phyloP scores from a whole-genome alignment of 208 protist genomes.

The Wallacemonas sp. region DNA sequence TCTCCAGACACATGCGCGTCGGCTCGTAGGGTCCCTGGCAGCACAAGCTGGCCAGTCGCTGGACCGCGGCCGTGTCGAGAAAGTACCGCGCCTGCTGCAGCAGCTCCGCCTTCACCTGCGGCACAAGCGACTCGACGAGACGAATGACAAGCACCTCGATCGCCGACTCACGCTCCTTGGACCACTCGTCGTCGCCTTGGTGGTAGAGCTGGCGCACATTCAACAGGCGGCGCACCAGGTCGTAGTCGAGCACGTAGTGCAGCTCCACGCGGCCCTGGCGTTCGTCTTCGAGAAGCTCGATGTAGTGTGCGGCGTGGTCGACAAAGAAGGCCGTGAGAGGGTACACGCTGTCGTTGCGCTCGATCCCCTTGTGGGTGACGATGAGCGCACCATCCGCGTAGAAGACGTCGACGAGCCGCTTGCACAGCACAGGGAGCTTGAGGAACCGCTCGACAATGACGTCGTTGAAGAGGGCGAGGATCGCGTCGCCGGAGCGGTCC shows the following conservation, averaged over 20 bases:
- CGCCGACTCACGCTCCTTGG: constrained; percentile 44
- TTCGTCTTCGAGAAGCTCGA: constrained; percentile 75
- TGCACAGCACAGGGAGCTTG: constrained; percentile 65
- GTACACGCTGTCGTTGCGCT: constrained; percentile 59
- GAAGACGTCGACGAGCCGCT: constrained; percentile 70
- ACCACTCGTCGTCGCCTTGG: constrained; percentile 62
- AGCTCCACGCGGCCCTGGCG: constrained; percentile 60
- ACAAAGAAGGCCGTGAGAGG: constrained; percentile 74
- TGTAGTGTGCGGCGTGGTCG: constrained; percentile 66
- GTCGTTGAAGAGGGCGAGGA: constrained; percentile 71
- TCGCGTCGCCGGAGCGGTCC: constrained; percentile 33
- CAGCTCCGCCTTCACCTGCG: constrained; percentile 70
- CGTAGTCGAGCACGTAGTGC: constrained; percentile 73
- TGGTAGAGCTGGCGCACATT: constrained; percentile 64
- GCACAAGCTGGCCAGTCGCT: constrained; percentile 63
- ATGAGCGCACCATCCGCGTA: constrained; percentile 79
- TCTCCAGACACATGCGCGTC: constrained; percentile 56
- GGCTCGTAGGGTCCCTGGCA: constrained; percentile 64
- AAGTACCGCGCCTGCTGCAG: constrained; percentile 46
- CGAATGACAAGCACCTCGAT: constrained; percentile 62
- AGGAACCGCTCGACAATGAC: constrained; percentile 82
- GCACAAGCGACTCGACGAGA: constrained; percentile 54
- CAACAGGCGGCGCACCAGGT: constrained; percentile 62
- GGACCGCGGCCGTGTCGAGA: constrained; percentile 34
- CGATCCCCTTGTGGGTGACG: constrained; percentile 56